Percentiles rank a stretch among this genome's conserved stretches.
Conservation (phyloP, 768 basidiomycete genomes). For the Mycena pura region DNA sequence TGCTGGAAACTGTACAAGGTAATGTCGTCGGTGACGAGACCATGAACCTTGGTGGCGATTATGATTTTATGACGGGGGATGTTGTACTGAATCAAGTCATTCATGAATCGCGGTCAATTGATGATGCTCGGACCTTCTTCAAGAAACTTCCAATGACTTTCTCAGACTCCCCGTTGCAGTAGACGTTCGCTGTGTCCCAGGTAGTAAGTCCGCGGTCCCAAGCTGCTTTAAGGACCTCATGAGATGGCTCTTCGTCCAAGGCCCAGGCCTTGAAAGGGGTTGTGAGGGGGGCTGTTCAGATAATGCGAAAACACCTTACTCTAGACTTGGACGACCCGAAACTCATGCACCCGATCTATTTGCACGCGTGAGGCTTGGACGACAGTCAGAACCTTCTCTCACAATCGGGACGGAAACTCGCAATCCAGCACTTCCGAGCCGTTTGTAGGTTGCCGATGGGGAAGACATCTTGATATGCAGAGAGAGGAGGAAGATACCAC, state of each 20-base stretch:
- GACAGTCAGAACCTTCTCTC: neutral
- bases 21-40: constrained; percentile 20
- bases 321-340: constrained; percentile 27
- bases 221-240: constrained; percentile 54
- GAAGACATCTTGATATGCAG: neutral
- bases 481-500: too few species aligned
- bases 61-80: constrained; percentile 30
- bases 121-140: constrained; percentile 30
- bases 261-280: constrained; percentile 49
- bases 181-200: constrained; percentile 44
- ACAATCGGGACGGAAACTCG: constrained; percentile 1
- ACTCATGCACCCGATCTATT: constrained; percentile 31
- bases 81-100: constrained; percentile 25
- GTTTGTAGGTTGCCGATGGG: neutral
- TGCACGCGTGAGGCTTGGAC: neutral
- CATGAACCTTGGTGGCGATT: constrained; percentile 31
- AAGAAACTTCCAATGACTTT: constrained; percentile 50
- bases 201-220: constrained; percentile 45
- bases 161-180: constrained; percentile 47
- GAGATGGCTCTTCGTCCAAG: constrained; percentile 50
- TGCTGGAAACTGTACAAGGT: neutral
- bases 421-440: neutral
- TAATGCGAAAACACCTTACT: constrained; percentile 13
- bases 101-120: neutral
- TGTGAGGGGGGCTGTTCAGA: neutral